A percentile compares a stretch with the other conserved stretches of the same genome.
Conservation (phyloP, 495 filamentous ascomycete species). For the Aspergillus avenaceus region DNA sequence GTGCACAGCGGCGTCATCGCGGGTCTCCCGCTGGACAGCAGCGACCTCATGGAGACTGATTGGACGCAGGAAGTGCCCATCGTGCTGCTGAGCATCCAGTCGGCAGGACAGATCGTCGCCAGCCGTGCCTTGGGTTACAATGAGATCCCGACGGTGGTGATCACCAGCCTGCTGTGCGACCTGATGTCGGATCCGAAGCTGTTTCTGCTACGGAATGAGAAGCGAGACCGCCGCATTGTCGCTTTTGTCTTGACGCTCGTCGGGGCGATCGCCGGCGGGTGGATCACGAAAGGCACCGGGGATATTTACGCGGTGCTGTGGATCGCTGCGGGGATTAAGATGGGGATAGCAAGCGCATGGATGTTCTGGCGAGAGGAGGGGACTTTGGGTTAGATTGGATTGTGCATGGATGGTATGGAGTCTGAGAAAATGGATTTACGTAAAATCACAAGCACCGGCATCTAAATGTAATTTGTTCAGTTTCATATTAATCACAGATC, state of each 20-base stretch:
- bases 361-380: slow-evolving; percentile 27
- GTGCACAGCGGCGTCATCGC: slow-evolving; percentile 43
- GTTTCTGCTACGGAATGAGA: slow-evolving; percentile 53
- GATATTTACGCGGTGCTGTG: slow-evolving; percentile 50
- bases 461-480: too few relatives aligned
- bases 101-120: slow-evolving; percentile 64
- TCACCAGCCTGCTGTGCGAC: slow-evolving; percentile 65
- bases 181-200: slow-evolving; percentile 56
- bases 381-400: neutral
- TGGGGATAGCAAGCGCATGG: slow-evolving; percentile 33
- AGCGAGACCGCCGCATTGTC: slow-evolving; percentile 55
- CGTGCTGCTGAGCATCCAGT: slow-evolving; percentile 63
- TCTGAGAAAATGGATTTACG: too few relatives aligned
- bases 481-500: too few relatives aligned
- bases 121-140: slow-evolving; percentile 58
- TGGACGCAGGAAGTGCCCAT: slow-evolving; percentile 43
- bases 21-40: slow-evolving; percentile 13
- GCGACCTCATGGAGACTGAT: slow-evolving; percentile 1
- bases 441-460: too few relatives aligned
- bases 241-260: slow-evolving; percentile 53
- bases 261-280: slow-evolving; percentile 61
- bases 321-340: slow-evolving; percentile 53
- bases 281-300: slow-evolving; percentile 50
- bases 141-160: slow-evolving; percentile 68
- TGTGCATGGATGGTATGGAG: too few relatives aligned